Evolutionary conservation across 495 filamentous ascomycete species (phyloP), one percentile per base, ranked within the genome.

Genomic region (Daldinia bambusicola): DNA sequence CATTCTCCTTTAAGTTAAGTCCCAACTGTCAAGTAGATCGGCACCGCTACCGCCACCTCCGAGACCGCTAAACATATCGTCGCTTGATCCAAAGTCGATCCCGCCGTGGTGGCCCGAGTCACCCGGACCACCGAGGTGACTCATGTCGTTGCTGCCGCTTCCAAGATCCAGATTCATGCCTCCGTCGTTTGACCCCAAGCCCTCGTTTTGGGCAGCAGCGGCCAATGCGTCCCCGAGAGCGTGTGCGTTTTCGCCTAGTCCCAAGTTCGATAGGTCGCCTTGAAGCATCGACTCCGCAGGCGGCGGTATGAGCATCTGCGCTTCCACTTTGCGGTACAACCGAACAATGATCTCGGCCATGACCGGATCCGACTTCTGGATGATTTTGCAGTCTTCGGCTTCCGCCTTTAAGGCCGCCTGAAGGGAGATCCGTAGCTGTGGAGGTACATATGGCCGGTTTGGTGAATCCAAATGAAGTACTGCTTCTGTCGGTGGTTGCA

Each of bases 331-430:
- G 2, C 92, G 84, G 76, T 88, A 85, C 20, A 97, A 83, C 2
- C 93, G 88, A 2, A 96, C 89, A n/a, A 93, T 81, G 2, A 88
- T 83, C 70, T 93, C 89, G 0, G 93, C 93, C 48, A 87, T 81
- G 0, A 80, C 58, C 6, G 84, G 80, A 56, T 94, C 89, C 34
- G 81, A 82, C 63, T 89, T 88, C 9, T 89, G 85, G 0, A 91
- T 75, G 18, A 82, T 85, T 18, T 87, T 84, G 22, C 89, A 89
- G 56, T 89, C 84, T 7, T 91, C 87, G 14, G 88, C 87, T 55
- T 88, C 84, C 2, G 83, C 75, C 50, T 87, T 86, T 12, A 97
- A 83, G n/a, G 87, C 88, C n/a, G 92, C 89, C n/a, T 88, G 87
- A 8, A 97, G 78, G 64, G 85, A 76, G 63, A 78, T 63, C 51